Evolutionary conservation across 148 eudicot species (phyloP).

Genomic region (Limonium bicolor): DNA sequence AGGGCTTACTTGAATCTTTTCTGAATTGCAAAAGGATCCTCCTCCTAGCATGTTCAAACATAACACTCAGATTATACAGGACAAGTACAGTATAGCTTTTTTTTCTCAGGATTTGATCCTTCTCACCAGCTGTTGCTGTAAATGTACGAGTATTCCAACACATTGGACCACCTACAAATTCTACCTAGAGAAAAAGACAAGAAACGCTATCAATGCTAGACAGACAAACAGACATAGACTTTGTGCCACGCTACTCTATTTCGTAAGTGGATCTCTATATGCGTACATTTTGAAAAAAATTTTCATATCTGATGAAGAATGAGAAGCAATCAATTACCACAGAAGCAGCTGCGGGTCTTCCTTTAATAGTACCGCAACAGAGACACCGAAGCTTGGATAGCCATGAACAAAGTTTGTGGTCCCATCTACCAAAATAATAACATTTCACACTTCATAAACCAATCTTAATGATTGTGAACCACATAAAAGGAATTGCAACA

Average conservation of each 20-base stretch:
- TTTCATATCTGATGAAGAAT: neutral
- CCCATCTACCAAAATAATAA: conserved; percentile 40
- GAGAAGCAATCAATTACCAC: conserved; percentile 35
- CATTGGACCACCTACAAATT: conserved; percentile 92
- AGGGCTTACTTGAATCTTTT: conserved; percentile 51
- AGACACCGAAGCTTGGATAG: conserved; percentile 92
- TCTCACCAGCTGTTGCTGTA: conserved; percentile 75
- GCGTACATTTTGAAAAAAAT: too few species aligned
- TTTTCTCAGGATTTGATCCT: neutral
- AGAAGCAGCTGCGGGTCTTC: conserved; percentile 84
- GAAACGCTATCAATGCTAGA: neutral
- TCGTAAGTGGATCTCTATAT: too few species aligned
- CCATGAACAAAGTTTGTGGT: conserved; percentile 92
- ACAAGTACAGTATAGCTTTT: neutral
- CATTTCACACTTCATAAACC: too few species aligned
- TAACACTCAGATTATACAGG: conserved; percentile 1
- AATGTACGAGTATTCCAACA: conserved; percentile 94
- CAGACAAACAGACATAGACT: too few species aligned
- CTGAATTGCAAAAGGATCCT: conserved; percentile 86
- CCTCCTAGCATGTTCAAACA: conserved; percentile 36
- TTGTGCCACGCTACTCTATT: too few species aligned
- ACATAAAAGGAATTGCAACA: too few species aligned
- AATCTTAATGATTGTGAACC: too few species aligned
- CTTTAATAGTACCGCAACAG: conserved; percentile 80
- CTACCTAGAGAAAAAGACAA: conserved; percentile 36